phyloP scores from a whole-genome alignment of 805 yeast genomes.

The Yarrowia sp. region DNA sequence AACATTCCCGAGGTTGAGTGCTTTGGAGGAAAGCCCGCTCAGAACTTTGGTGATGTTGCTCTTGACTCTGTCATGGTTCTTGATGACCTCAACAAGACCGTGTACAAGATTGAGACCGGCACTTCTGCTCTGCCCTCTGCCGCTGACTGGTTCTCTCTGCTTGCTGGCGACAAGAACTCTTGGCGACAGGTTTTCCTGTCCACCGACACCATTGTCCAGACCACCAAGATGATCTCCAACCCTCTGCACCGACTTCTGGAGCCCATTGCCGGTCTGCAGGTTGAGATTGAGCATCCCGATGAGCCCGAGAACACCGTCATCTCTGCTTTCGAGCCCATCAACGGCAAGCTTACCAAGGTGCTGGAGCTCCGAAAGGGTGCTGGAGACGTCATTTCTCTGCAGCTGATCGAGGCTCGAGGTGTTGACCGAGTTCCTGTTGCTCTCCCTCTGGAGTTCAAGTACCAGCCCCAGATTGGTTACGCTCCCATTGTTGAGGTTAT shows the following conservation, averaged over 20 bases:
- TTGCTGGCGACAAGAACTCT: slow-evolving; percentile 78
- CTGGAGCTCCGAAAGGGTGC: slow-evolving; percentile 63
- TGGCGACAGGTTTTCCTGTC: slow-evolving; percentile 95
- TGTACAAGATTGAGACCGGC: slow-evolving; percentile 53
- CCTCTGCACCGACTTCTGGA: slow-evolving; percentile 81
- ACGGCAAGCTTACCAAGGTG: slow-evolving; percentile 63
- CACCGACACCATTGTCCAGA: slow-evolving; percentile 83
- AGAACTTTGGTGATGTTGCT: slow-evolving; percentile 45
- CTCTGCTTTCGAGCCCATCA: slow-evolving; percentile 71
- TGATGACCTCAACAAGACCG: slow-evolving; percentile 40
- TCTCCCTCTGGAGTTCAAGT: slow-evolving; percentile 77
- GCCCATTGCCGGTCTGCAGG: slow-evolving; percentile 70
- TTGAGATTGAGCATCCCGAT: slow-evolving; percentile 63
- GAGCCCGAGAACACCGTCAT: slow-evolving; percentile 64
- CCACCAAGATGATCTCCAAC: slow-evolving; percentile 75
- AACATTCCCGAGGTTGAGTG: slow-evolving; percentile 88
- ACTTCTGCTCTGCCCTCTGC: slow-evolving; percentile 50
- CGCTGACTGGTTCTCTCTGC: slow-evolving; percentile 73
- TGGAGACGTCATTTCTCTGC: slow-evolving; percentile 65
- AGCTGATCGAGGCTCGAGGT: slow-evolving; percentile 87
- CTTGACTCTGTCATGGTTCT: slow-evolving; percentile 46
- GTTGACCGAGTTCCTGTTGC: slow-evolving; percentile 76
- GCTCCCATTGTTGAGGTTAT: slow-evolving; percentile 92
- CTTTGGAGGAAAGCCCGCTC: slow-evolving; percentile 72
- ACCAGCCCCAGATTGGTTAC: slow-evolving; percentile 86